Evolutionary conservation across 108 stramenopile species (phyloP).

Genomic region (Schizochytrium sp.): DNA sequence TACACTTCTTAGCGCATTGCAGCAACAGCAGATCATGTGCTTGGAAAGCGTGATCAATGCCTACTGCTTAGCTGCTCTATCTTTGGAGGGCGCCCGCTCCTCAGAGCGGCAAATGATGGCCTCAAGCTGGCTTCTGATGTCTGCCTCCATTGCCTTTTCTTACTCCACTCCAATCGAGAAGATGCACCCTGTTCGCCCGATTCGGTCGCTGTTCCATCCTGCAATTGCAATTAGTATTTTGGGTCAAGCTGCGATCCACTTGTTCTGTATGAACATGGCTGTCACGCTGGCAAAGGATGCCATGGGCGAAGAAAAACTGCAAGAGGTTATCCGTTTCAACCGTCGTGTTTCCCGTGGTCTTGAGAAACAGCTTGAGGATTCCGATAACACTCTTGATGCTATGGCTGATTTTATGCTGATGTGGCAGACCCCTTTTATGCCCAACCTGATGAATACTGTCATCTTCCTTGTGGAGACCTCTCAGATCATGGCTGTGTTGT

Average conservation of each 20-base stretch:
- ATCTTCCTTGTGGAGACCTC: constrained; percentile 87
- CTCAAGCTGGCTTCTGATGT: constrained; percentile 87
- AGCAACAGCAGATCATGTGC: constrained; percentile 96
- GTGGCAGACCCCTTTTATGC: constrained; percentile 80
- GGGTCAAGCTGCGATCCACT: constrained; percentile 91
- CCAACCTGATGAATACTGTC: constrained; percentile 91
- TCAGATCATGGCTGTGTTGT: constrained; percentile 87
- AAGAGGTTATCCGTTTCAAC: constrained; percentile 43
- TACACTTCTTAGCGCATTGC: constrained; percentile 90
- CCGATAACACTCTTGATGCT: constrained; percentile 88
- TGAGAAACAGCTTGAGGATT: constrained; percentile 82
- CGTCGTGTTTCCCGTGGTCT: constrained; percentile 65
- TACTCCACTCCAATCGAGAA: constrained; percentile 91
- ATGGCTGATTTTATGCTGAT: constrained; percentile 79
- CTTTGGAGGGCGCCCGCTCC: constrained; percentile 95
- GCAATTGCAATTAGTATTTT: constrained; percentile 90
- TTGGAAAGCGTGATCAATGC: constrained; percentile 95
- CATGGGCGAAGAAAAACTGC: constrained; percentile 64
- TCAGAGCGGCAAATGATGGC: constrained; percentile 97
- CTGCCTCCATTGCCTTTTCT: constrained; percentile 94
- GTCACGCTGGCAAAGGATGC: constrained; percentile 82
- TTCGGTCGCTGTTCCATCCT: constrained; percentile 95
- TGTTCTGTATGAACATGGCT: constrained; percentile 87
- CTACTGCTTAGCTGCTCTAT: constrained; percentile 93
- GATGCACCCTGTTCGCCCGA: constrained; percentile 88